Evolutionary conservation across 768 basidiomycete species (phyloP).

Genomic region (Naganishia vishniacii): DNA sequence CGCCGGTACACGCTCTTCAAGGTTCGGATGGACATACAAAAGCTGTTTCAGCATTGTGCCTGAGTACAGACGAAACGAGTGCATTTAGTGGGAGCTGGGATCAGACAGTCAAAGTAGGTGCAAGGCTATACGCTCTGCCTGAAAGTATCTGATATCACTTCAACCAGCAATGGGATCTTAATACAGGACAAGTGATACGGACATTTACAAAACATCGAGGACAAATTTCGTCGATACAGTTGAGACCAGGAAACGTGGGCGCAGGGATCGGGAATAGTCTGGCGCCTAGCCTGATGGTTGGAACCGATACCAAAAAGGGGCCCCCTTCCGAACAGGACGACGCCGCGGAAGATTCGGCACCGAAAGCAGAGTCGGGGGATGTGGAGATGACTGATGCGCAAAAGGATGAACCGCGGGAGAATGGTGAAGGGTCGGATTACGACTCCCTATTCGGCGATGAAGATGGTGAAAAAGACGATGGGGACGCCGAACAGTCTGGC

Average conservation of each 20-base stretch:
- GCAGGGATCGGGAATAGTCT: constrained; percentile 12
- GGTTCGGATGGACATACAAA: constrained; percentile 56
- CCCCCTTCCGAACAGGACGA: neutral
- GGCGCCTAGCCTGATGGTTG: constrained; percentile 22
- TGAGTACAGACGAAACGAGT: constrained; percentile 75
- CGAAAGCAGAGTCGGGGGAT: constrained; percentile 15
- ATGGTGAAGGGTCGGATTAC: constrained; percentile 63
- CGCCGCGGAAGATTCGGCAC: neutral
- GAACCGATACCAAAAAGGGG: constrained; percentile 19
- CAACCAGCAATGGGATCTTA: constrained; percentile 91
- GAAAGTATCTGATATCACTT: neutral
- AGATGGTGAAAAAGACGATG: constrained; percentile 58
- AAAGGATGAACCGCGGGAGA: constrained; percentile 17
- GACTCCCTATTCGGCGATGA: constrained; percentile 89
- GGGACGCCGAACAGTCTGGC: constrained; percentile 34
- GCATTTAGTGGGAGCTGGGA: constrained; percentile 94
- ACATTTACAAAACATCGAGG: constrained; percentile 75
- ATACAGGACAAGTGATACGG: constrained; percentile 73
- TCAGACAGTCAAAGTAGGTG: constrained; percentile 70
- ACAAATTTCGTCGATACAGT: constrained; percentile 73
- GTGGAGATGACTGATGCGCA: constrained; percentile 26
- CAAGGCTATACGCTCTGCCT: neutral
- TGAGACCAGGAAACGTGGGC: constrained; percentile 56
- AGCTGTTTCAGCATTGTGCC: constrained; percentile 75
- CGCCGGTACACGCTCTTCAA: constrained; percentile 61